Evolutionary conservation across 768 basidiomycete species (phyloP), one percentile per base, ranked within the genome.

Genomic region (Aureoboletus auriporus): DNA sequence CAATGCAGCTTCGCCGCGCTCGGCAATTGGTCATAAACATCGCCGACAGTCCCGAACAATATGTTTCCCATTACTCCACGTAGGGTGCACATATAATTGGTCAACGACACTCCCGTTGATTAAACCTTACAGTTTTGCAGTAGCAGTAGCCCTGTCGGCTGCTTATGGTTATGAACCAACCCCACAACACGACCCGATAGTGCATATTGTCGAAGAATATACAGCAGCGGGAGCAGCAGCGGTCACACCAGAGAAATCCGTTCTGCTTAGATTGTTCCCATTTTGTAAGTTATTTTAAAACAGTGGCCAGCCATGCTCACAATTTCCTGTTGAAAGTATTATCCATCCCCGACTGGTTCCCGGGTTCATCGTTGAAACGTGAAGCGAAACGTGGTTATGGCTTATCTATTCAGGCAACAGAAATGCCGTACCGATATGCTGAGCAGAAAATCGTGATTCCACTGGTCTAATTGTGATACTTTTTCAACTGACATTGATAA

Each of bases 281-380:
- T 47, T 36, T 14, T 11, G 39, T 42, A 20, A n/a, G 40, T 41
- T 16, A 6, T 27, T 11, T 8, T 38, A 12, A 9, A 39, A 39
- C 5, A 23, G n/a, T 6, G 5, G 4, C 1, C 40, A 16, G n/a
- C 26, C 26, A 3, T 10, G 28, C 16, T 16, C 16, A 41, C 9
- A 29, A 26, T 1, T 41, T 11, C 37, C 10, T 11, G 27, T 33
- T 12, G 29, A 28, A 35, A 63, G 63, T 64, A 23, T 59, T 57
- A 45, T 26, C 58, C 17, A 35, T 61, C 26, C 63, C 63, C 3
- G 50, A 55, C 14, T 63, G 56, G 60, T 44, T 57, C 8, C 57
- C 61, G 6, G 52, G 52, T 7, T 41, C 49, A 11, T 34, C 16
- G 1, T 14, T 49, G 29, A 53, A 53, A 28, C 37, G 23, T 13